Conservation (phyloP, 495 filamentous ascomycete genomes). For the Xanthoparmelia taractica region DNA sequence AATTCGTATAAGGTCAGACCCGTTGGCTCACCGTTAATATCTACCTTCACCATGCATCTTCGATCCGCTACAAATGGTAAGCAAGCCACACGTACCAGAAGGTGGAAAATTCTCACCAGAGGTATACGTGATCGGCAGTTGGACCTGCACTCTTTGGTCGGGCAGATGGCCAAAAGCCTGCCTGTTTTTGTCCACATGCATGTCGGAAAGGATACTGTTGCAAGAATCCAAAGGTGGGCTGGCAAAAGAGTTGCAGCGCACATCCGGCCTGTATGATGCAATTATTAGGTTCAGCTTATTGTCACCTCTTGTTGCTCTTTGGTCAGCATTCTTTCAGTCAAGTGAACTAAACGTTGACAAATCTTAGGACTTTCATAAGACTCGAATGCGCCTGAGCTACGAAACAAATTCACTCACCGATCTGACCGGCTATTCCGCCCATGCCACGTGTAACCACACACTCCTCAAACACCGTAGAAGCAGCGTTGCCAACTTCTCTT, state of each 20-base stretch:
- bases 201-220: neutral
- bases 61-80: neutral
- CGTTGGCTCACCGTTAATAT: neutral
- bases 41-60: neutral
- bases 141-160: neutral
- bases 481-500: neutral
- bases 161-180: neutral
- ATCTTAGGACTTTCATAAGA: neutral
- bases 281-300: slow-evolving; percentile 1
- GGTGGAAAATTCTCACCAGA: neutral
- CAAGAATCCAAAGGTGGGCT: neutral
- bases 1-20: slow-evolving; percentile 1
- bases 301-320: slow-evolving; percentile 1
- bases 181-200: neutral
- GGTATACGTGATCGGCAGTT: neutral
- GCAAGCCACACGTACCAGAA: neutral
- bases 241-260: neutral
- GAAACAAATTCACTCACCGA: neutral
- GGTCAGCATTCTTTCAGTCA: neutral
- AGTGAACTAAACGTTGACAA: neutral
- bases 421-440: neutral
- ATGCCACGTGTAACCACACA: neutral
- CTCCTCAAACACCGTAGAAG: neutral
- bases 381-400: too few relatives aligned
- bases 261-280: neutral